Evolutionary conservation across 148 eudicot genomes (phyloP), one percentile per base, ranked within the genome.

Genomic region (Cornus suecica): DNA sequence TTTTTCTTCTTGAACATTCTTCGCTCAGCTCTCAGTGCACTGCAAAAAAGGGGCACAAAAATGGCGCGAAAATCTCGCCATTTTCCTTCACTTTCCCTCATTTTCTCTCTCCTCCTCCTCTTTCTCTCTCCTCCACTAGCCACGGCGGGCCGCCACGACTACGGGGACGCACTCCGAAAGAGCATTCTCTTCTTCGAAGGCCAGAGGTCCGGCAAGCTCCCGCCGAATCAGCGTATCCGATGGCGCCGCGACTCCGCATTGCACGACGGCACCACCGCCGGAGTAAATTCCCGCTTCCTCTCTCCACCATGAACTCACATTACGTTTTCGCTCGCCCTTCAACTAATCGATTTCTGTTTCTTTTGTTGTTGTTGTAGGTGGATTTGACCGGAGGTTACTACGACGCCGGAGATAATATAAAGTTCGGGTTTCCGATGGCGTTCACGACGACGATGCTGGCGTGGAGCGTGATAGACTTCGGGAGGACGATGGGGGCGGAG

Each of bases 351-450:
- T 65, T 16, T 71, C 5, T 9, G 24, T 4, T 42, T 37, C 10
- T 22, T n/a, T 41, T 24, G 24, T 66, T 31, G 28, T 66, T 25
- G 24, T 32, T 61, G 22, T 83, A 94, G 98, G 86, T 83, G 29
- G 99, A 96, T 48, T 86, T 96, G 68, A 84, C 82, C 0, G 99
- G 99, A 25, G 99, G 99, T 4, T 96, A 96, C 83, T 96, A 96
- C 77, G 99, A 96, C 81, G 99, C 99, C 9, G 99, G 99, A 0
- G 99, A 96, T 77, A 96, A 96, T 81, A 76, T 96, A 16, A 96
- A 96, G 34, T 96, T 96, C 71, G 98, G 97, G 0, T 93, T 96
- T 51, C 99, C 99, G 68, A 93, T 93, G 99, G 99, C 99, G 8
- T 93, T 93, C 62, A 90, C 97, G 4, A 77, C 88, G 42, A 96